These are phyloP conservation scores for Kwoniella mangroviensis DNA, from an alignment of 768 basidiomycete species.

Conservation along the genomic window DNA sequence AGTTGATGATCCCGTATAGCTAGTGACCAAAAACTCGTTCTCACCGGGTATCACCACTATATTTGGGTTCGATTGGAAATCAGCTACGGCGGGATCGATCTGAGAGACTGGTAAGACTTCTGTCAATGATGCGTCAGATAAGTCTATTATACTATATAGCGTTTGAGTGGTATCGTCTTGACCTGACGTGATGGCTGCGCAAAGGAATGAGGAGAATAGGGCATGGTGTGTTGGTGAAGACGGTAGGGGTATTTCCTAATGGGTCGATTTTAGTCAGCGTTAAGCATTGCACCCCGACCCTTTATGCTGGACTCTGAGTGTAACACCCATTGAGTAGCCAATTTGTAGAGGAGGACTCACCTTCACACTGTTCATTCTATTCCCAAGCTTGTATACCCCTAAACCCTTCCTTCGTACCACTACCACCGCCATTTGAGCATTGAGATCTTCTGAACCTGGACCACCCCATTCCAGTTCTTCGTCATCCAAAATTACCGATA, in stretches of 20 bases:
- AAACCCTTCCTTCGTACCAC: conserved; percentile 56
- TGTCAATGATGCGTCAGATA: conserved; percentile 71
- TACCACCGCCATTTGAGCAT: conserved; percentile 53
- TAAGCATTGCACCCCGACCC: too few species aligned
- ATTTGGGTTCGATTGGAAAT: conserved; percentile 56
- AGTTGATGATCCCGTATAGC: conserved; percentile 78
- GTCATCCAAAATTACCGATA: conserved; percentile 82
- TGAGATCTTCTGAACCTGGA: conserved; percentile 37
- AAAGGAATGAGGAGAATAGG: conserved; percentile 45
- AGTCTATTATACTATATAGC: conserved; percentile 76
- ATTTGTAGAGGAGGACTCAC: conserved; percentile 21
- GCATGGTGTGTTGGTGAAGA: conserved; percentile 45
- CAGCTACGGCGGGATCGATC: conserved; percentile 58
- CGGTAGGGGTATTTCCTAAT: conserved; percentile 57
- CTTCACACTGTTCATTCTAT: conserved; percentile 43
- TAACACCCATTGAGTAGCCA: background rate
- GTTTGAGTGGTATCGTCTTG: conserved; percentile 15
- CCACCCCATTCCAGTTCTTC: conserved; percentile 59
- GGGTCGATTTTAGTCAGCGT: background rate
- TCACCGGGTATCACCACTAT: conserved; percentile 73
- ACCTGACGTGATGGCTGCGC: conserved; percentile 42
- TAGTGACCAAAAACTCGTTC: conserved; percentile 82
- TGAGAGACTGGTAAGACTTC: conserved; percentile 81
- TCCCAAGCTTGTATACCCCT: conserved; percentile 56
- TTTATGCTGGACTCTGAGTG: too few species aligned